A percentile compares a stretch with the other conserved stretches of the same genome.
These are phyloP conservation scores for Pichia sp. DNA, from an alignment of 1,139 yeast species.

Conservation along the genomic window DNA sequence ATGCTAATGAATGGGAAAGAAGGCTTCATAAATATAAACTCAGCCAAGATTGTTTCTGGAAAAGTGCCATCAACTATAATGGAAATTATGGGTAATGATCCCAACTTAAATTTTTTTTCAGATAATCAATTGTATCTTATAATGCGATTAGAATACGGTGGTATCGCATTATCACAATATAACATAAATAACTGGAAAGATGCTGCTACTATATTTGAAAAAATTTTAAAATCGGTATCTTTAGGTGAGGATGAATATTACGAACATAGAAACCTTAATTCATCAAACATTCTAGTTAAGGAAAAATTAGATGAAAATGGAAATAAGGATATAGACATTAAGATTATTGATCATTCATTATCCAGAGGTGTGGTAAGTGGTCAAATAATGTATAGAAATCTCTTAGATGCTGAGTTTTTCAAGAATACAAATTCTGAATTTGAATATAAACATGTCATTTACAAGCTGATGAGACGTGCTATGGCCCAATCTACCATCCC, in stretches of 20 bases:
- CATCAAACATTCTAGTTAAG: conserved; percentile 45
- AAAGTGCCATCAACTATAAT: conserved; percentile 27
- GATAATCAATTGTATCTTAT: conserved; percentile 34
- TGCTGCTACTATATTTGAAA: conserved; percentile 45
- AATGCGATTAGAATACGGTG: conserved; percentile 39
- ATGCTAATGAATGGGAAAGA: conserved; percentile 23
- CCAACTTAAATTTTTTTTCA: conserved; percentile 2
- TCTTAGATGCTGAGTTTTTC: conserved; percentile 28
- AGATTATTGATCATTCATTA: conserved; percentile 50
- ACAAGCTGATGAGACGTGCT: conserved; percentile 22
- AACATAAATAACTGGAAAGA: conserved; percentile 41
- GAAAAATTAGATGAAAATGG: conserved; percentile 15
- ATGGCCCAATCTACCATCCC: not conserved
- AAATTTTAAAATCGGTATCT: conserved; percentile 38
- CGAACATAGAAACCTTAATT: conserved; percentile 61
- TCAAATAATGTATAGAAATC: conserved; percentile 30
- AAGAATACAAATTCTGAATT: conserved; percentile 18
- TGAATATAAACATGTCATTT: conserved; percentile 24
- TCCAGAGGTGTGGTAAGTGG: conserved; percentile 35
- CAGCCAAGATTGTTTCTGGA: conserved; percentile 40
- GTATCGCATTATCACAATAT: conserved; percentile 38
- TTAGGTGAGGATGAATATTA: conserved; percentile 43
- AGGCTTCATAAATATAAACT: conserved; percentile 31
- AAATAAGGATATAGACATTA: conserved; percentile 27
- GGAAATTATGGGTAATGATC: conserved; percentile 4